phyloP scores from a whole-genome alignment of 805 yeast genomes.

The Hanseniaspora clermontiae region DNA sequence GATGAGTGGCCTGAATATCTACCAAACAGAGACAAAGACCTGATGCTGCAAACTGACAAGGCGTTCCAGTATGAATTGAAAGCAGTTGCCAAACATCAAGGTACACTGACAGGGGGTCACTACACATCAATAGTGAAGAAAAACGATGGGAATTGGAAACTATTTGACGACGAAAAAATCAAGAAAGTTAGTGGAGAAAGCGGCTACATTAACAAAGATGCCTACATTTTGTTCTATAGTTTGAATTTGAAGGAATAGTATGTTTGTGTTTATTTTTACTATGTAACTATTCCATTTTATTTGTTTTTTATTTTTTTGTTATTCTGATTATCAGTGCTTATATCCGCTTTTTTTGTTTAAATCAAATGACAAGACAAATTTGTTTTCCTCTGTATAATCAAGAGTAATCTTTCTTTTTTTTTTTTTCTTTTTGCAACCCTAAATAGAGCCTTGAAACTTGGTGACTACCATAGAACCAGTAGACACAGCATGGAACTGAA shows the following conservation, averaged over 20 bases:
- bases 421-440: constrained; percentile 17
- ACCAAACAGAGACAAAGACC: constrained; percentile 56
- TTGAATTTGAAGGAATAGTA: constrained; percentile 24
- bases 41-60: constrained; percentile 23
- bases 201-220: constrained; percentile 57
- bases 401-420: neutral
- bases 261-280: neutral
- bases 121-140: constrained; percentile 59
- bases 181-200: constrained; percentile 36
- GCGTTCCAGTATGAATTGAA: constrained; percentile 68
- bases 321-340: neutral
- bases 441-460: neutral
- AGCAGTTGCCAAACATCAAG: constrained; percentile 77
- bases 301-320: no score
- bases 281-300: neutral
- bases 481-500: neutral
- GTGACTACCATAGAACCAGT: neutral
- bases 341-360: neutral
- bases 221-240: constrained; percentile 70
- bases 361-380: no score
- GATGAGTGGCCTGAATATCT: constrained; percentile 29
- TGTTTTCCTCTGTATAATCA: no score
- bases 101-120: constrained; percentile 76
- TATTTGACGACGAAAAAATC: constrained; percentile 70
- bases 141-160: constrained; percentile 47